Base-by-base conservation (phyloP, 73 alveolate species). In the Breviolum minutum region DNA sequence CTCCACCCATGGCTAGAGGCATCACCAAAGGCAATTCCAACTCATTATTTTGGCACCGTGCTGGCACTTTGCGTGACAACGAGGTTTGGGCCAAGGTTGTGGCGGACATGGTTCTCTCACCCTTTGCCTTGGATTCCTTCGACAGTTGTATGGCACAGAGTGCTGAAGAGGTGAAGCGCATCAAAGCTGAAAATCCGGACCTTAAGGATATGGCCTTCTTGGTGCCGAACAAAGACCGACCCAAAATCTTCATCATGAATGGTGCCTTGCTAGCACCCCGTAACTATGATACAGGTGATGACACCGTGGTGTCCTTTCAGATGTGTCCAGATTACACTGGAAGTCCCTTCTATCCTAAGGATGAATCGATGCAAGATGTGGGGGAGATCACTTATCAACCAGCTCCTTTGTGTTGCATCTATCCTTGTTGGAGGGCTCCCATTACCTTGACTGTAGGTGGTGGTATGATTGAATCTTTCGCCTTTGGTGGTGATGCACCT, bases 261-360 rank as follows among this genome's bases (percentile, higher is more conserved):
- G 96, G 95, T 4, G 80, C 96, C 1, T 48, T 69, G 83, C 48
- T 69, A 26, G 96, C 96, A n/a, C 96, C 96, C 9, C 9, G 8
- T 7, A 24, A 24, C 71, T n/a, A 68, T 61, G 11, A 29, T 48
- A n/a, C 26, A 12, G 19, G 26, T n/a, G 70, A 19, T 8, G 86
- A 69, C 86, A 89, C 12, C 29, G 62, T 48, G 66, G 96, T 89
- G 27, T 89, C 96, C 71, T 89, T 89, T 19, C 96, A 89, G 96
- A 89, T 89, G 96, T 32, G 73, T 64, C 87, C 96, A 8, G 85
- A 89, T 70, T 89, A 69, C 87, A 70, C 60, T 66, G 96, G 96
- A 27, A 89, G 71, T 73, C 96, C 96, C 62, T 89, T 89, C 71
- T 89, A 68, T 79, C 96, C 96, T 27, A 29, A 32, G 40, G 85